Conservation (phyloP, 306 rosid species). For the Pyrus betulifolia region DNA sequence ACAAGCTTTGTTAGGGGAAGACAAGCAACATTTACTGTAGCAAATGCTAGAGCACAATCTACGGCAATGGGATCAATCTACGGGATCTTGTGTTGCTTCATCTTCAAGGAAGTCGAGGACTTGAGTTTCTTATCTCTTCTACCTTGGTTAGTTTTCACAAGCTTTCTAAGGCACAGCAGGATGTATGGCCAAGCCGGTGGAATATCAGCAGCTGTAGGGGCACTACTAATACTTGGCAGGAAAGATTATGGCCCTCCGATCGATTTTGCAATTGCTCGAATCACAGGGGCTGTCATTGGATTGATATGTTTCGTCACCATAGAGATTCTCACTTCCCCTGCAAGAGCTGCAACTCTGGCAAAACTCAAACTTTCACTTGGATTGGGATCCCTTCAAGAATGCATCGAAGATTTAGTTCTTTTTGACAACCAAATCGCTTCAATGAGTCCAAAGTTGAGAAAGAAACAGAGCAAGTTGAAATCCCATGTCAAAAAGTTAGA, state of each 20-base stretch:
- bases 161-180: slow-evolving; percentile 57
- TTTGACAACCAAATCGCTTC: slow-evolving; percentile 7
- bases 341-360: slow-evolving; percentile 61
- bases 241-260: slow-evolving; percentile 43
- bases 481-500: slow-evolving; percentile 27
- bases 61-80: slow-evolving; percentile 73
- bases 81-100: slow-evolving; percentile 49
- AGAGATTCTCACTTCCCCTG: slow-evolving; percentile 41
- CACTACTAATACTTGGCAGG: slow-evolving; percentile 65
- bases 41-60: slow-evolving; percentile 71
- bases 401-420: slow-evolving; percentile 28
- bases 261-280: slow-evolving; percentile 58
- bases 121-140: slow-evolving; percentile 42
- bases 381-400: slow-evolving; percentile 41
- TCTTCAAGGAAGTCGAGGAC: slow-evolving; percentile 21
- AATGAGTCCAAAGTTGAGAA: slow-evolving; percentile 15
- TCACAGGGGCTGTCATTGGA: slow-evolving; percentile 60
- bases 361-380: slow-evolving; percentile 46
- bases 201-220: slow-evolving; percentile 56
- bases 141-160: slow-evolving; percentile 65
- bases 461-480: slow-evolving; percentile 33
- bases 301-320: slow-evolving; percentile 40
- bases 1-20: slow-evolving; percentile 42
- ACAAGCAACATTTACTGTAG: slow-evolving; percentile 49
- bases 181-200: slow-evolving; percentile 83